Evolutionary conservation across 208 protist genomes (phyloP).

Genomic region (Kentomonas sorsogonicus): DNA sequence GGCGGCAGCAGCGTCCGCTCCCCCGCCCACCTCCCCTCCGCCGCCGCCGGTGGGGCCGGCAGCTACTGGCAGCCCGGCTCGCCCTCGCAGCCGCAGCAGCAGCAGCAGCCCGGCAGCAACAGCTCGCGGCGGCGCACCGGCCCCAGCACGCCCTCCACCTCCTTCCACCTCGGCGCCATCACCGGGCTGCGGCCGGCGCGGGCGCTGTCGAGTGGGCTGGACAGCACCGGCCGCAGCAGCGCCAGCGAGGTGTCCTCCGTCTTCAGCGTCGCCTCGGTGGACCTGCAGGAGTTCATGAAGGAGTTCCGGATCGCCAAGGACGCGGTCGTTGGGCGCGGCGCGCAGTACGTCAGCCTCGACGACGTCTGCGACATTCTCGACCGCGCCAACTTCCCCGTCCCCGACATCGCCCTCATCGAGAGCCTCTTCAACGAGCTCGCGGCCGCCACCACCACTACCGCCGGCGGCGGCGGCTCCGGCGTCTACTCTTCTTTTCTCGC

Average conservation of each 20-base stretch:
- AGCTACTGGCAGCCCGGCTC: not conserved
- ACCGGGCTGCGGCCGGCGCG: not conserved
- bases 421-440: constrained; percentile 36
- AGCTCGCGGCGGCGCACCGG: not conserved
- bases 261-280: too few species aligned
- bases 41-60: too few species aligned
- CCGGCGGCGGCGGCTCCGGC: too few species aligned
- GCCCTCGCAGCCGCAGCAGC: too few species aligned
- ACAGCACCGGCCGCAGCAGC: not conserved
- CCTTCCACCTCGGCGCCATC: not conserved
- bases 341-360: constrained; percentile 20
- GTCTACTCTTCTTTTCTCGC: too few species aligned
- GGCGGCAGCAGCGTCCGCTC: too few species aligned
- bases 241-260: too few species aligned
- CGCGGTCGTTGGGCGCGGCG: constrained; percentile 13
- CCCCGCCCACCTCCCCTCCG: not conserved
- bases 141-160: not conserved
- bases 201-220: not conserved
- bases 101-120: not conserved
- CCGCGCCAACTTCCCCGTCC: constrained; percentile 24
- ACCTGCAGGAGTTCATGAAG: constrained; percentile 26
- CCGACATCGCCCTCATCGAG: constrained; percentile 24
- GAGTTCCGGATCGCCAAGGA: constrained; percentile 31
- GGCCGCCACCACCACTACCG: not conserved
- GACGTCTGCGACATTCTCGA: constrained; percentile 28